Conservation (phyloP, 1,284 basidiomycete genomes). For the Exobasidium rhododendri region DNA sequence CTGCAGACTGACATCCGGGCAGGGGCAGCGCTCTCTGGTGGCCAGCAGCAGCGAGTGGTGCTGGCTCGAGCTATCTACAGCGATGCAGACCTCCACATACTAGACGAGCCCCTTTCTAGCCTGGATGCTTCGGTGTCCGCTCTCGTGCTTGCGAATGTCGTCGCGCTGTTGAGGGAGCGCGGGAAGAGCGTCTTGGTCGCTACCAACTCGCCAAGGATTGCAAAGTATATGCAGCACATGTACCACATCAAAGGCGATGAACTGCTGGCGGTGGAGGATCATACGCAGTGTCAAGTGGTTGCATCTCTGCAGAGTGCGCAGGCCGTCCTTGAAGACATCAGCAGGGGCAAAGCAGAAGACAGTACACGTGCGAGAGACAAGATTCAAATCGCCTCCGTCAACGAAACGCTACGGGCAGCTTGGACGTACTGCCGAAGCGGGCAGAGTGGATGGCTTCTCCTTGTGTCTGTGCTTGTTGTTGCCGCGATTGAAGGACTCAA, state of each 20-base stretch:
- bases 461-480: background rate
- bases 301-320: background rate
- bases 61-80: slow-evolving; percentile 20
- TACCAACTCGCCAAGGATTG: background rate
- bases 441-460: background rate
- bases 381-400: background rate
- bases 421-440: background rate
- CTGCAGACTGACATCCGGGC: background rate
- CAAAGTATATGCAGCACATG: background rate
- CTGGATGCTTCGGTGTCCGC: slow-evolving; percentile 11
- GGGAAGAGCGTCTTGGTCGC: background rate
- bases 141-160: background rate
- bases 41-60: slow-evolving; percentile 15
- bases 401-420: background rate
- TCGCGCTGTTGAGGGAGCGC: background rate
- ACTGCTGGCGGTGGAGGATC: background rate
- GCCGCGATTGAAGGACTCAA: background rate
- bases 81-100: slow-evolving; percentile 10
- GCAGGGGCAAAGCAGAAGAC: background rate
- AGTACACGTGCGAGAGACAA: background rate
- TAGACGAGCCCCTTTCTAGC: slow-evolving; percentile 18
- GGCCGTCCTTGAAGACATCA: background rate
- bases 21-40: slow-evolving; percentile 14
- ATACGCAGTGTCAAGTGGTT: no score
- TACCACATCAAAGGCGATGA: background rate